Conservation (phyloP, 129 eudicot species). For the Tagetes erecta region DNA sequence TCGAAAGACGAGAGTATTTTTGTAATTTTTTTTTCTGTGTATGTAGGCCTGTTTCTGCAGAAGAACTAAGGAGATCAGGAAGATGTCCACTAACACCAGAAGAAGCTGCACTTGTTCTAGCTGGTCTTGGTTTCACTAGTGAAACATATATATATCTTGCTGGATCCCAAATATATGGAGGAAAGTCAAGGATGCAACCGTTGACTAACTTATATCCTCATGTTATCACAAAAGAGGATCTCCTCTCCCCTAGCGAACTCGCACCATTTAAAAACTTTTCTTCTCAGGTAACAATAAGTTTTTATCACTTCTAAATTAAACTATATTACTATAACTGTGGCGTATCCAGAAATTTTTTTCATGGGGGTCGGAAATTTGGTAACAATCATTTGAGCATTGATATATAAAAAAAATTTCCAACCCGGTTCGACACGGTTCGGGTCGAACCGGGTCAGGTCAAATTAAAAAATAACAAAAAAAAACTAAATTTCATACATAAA, state of each 20-base stretch:
- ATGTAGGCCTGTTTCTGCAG: conserved; percentile 65
- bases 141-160: conserved; percentile 75
- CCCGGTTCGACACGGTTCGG: too few relatives aligned
- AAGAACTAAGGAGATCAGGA: conserved; percentile 65
- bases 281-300: conserved; percentile 55
- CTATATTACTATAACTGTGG: neutral
- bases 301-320: neutral
- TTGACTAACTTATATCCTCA: conserved; percentile 67
- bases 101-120: conserved; percentile 88
- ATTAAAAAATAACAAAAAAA: too few relatives aligned
- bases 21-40: conserved; percentile 19
- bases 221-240: conserved; percentile 83
- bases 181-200: conserved; percentile 61
- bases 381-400: too few relatives aligned
- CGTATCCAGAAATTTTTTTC: too few relatives aligned
- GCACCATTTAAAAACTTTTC: conserved; percentile 78
- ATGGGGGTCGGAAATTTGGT: too few relatives aligned
- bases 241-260: conserved; percentile 73
- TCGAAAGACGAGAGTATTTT: neutral
- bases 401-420: too few relatives aligned
- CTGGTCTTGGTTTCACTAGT: conserved; percentile 63
- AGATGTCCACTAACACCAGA: conserved; percentile 96
- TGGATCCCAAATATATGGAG: conserved; percentile 83
- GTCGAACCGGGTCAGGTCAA: too few relatives aligned
- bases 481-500: too few relatives aligned